A percentile compares a stretch with the other conserved stretches of the same genome.
Evolutionary conservation across 192 early-diverging fungal genomes (phyloP).

Genomic region (Backusella morwellensis): DNA sequence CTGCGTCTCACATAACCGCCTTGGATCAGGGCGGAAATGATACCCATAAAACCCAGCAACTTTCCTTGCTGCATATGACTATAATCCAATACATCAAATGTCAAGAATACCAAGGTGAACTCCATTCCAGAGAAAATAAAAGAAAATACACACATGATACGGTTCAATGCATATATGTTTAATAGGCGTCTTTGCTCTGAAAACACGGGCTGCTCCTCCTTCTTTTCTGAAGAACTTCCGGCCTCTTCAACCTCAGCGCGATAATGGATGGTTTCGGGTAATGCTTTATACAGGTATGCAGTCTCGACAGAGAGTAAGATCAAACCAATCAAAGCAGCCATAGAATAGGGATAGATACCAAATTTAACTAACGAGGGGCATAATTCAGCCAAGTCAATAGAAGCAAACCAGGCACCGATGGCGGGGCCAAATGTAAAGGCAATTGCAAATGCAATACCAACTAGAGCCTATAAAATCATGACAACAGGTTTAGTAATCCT

Average conservation of each 20-base stretch:
- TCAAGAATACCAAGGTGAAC: constrained; percentile 96
- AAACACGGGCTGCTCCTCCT: background rate
- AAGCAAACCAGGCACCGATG: constrained; percentile 77
- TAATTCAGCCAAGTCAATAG: constrained; percentile 43
- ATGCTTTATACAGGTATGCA: constrained; percentile 63
- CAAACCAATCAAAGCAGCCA: constrained; percentile 85
- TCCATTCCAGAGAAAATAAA: constrained; percentile 98
- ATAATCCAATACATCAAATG: constrained; percentile 88
- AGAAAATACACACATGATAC: constrained; percentile 82
- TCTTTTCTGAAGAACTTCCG: background rate
- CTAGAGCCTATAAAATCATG: constrained; percentile 65
- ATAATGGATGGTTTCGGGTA: constrained; percentile 73
- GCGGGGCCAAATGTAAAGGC: constrained; percentile 96
- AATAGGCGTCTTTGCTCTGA: constrained; percentile 13
- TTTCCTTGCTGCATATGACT: constrained; percentile 86
- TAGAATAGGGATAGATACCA: constrained; percentile 74
- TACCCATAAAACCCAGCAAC: constrained; percentile 84
- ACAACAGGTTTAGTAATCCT: background rate
- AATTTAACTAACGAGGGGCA: constrained; percentile 45
- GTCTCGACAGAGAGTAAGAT: constrained; percentile 80
- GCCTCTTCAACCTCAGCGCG: constrained; percentile 17
- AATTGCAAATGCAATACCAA: constrained; percentile 95
- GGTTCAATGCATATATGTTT: constrained; percentile 55
- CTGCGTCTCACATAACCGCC: constrained; percentile 89
- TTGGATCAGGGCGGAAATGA: constrained; percentile 85